Evolutionary conservation across 306 rosid genomes (phyloP).

Genomic region (Hippophae gyantsensis): DNA sequence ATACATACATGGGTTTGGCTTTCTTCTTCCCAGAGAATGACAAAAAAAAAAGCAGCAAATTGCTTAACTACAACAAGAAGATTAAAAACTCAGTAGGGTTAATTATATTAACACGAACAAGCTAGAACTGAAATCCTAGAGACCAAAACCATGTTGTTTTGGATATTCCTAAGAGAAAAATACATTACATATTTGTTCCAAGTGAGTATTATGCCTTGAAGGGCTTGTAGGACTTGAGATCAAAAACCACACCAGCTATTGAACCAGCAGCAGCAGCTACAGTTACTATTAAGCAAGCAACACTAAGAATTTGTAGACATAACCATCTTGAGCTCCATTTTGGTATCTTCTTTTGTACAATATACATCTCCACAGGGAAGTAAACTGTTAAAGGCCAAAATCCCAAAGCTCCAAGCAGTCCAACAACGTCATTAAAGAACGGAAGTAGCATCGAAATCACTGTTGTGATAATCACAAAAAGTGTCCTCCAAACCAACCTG

Average conservation of each 20-base stretch:
- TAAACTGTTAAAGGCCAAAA: too few relatives aligned
- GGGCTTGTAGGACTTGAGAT: conserved; percentile 39
- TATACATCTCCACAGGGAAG: too few relatives aligned
- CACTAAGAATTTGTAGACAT: conserved; percentile 42
- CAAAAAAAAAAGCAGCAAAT: too few relatives aligned
- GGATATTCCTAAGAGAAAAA: too few relatives aligned
- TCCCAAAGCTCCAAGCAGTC: conserved; percentile 48
- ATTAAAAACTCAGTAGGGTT: too few relatives aligned
- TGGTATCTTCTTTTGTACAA: background rate
- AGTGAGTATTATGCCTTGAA: conserved; percentile 26
- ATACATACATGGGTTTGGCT: too few relatives aligned
- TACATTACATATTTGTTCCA: background rate
- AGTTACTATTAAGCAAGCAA: conserved; percentile 34
- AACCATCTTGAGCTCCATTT: conserved; percentile 62
- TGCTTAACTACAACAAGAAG: too few relatives aligned
- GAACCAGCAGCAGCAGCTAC: conserved; percentile 57
- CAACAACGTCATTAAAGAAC: conserved; percentile 58
- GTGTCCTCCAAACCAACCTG: conserved; percentile 47
- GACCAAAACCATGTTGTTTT: too few relatives aligned
- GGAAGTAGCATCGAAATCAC: conserved; percentile 58
- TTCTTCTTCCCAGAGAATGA: too few relatives aligned
- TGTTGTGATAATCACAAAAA: conserved; percentile 34
- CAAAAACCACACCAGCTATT: conserved; percentile 35
- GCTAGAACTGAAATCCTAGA: too few relatives aligned
- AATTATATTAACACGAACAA: too few relatives aligned